A percentile compares a stretch with the other conserved stretches of the same genome.
These are phyloP conservation scores for Elongisporangium undulatum DNA, from an alignment of 352 stramenopile genomes.

Conservation along the genomic window DNA sequence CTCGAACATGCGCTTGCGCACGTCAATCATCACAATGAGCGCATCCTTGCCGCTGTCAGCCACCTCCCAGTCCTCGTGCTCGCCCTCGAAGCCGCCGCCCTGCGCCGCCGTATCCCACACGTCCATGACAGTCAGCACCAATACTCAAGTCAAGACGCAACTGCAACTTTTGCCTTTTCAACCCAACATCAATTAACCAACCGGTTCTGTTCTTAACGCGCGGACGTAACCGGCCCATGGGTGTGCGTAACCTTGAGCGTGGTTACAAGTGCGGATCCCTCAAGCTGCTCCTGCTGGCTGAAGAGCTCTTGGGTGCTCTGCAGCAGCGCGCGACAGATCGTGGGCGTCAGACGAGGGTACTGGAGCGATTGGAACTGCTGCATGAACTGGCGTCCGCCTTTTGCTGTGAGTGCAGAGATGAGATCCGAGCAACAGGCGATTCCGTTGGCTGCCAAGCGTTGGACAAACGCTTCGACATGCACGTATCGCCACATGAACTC, in stretches of 20 bases:
- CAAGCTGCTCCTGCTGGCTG: neutral
- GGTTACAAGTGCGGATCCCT: neutral
- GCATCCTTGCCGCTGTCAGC: conserved; percentile 65
- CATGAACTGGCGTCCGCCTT: conserved; percentile 31
- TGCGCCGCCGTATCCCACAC: conserved; percentile 24
- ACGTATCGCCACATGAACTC: conserved; percentile 41
- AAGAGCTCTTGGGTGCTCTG: conserved; percentile 2
- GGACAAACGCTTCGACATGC: conserved; percentile 28
- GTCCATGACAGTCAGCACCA: conserved; percentile 26
- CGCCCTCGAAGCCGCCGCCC: conserved; percentile 9
- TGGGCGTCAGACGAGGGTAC: conserved; percentile 47
- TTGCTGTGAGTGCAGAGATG: conserved; percentile 13
- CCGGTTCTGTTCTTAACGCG: neutral
- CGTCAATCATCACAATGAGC: conserved; percentile 75
- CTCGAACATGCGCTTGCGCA: conserved; percentile 60
- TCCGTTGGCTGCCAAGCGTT: conserved; percentile 23
- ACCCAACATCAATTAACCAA: neutral
- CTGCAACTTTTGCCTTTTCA: neutral
- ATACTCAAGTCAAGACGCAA: conserved; percentile 3
- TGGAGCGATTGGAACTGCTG: conserved; percentile 35
- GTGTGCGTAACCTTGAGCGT: neutral
- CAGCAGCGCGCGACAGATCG: conserved; percentile 30
- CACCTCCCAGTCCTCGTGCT: conserved; percentile 63
- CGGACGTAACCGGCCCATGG: neutral
- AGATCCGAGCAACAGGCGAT: conserved; percentile 45